Percentiles rank a stretch among this genome's conserved stretches.
Evolutionary conservation across 2,329 filamentous ascomycete genomes (phyloP).

Genomic region (Ophiostoma perfectum): DNA sequence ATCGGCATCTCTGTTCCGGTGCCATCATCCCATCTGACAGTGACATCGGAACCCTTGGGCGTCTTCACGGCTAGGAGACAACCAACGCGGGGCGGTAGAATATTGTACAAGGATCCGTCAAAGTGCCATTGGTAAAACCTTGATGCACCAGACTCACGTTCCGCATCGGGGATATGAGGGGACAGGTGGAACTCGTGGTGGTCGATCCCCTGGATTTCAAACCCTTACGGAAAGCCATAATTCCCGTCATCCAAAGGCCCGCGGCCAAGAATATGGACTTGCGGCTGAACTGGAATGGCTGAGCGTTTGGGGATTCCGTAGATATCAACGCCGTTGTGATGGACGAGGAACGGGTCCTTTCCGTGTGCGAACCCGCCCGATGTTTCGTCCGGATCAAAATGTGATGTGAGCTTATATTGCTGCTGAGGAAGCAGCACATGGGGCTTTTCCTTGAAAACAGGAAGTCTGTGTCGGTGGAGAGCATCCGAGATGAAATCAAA

Average conservation of each 20-base stretch:
- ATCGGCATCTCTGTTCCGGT: slow-evolving; percentile 34
- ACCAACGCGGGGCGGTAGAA: slow-evolving; percentile 35
- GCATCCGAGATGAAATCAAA: slow-evolving; percentile 34
- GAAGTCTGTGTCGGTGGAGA: slow-evolving; percentile 34
- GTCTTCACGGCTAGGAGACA: slow-evolving; percentile 35
- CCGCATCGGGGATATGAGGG: slow-evolving; percentile 34
- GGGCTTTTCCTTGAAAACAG: slow-evolving; percentile 37
- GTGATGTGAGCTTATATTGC: slow-evolving; percentile 34
- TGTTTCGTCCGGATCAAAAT: slow-evolving; percentile 35
- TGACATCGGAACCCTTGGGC: slow-evolving; percentile 31
- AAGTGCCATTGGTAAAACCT: slow-evolving; percentile 38
- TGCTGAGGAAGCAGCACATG: slow-evolving; percentile 34
- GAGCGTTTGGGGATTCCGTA: slow-evolving; percentile 34
- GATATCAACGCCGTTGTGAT: slow-evolving; percentile 34
- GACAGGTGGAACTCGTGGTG: slow-evolving; percentile 36
- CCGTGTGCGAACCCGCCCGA: slow-evolving; percentile 38
- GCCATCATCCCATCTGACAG: slow-evolving; percentile 34
- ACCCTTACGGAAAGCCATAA: slow-evolving; percentile 36
- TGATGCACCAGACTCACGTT: slow-evolving; percentile 33
- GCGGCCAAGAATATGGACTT: slow-evolving; percentile 37
- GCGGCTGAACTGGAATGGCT: slow-evolving; percentile 35
- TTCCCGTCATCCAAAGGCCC: slow-evolving; percentile 34
- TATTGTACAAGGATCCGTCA: slow-evolving; percentile 34
- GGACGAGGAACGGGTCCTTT: slow-evolving; percentile 33
- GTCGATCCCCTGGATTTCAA: slow-evolving; percentile 37